Evolutionary conservation across 148 eudicot species (phyloP), one percentile per base, ranked within the genome.

Genomic region (Beta vulgaris): DNA sequence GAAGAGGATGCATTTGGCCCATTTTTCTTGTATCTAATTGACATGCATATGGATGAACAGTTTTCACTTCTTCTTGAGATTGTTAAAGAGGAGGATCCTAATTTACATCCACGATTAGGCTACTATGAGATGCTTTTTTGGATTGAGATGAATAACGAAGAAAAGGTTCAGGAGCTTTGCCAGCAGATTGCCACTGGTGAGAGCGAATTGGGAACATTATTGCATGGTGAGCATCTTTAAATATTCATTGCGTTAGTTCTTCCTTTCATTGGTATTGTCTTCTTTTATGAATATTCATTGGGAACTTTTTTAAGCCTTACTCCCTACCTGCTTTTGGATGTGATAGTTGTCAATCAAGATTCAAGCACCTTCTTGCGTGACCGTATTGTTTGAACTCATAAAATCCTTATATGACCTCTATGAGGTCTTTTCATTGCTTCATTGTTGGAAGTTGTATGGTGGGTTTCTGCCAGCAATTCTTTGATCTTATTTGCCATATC

Each of bases 61-160:
- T 95, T 92, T 70, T 72, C 73, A 68, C 82, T 83, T 75, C 88
- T 90, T 73, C 73, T 76, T 80, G 86, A 81, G 42, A 74, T 85
- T 51, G 83, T 95, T 67, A 85, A 73, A 69, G 86, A 91, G 11
- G 93, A 85, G 69, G 86, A 85, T 86, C 72, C 85, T 34, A 73
- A 79, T 77, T 86, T 89, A 73, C 71, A 80, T 79, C 77, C 91
- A 73, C 84, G 90, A 68, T 76, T 92, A 73, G 91, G 93, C 77
- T 95, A 92, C 87, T 92, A 92, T 64, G 98, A 92, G 87, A 92
- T 95, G 97, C 73, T 89, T 78, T 88, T 91, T 58, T 88, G 87
- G 85, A 82, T 92, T 72, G 88, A 86, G 76, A 77, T 87, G 65
- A 75, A 86, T 32, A 59, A 92, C 75, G 91, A 90, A 81, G 88